phyloP scores from a whole-genome alignment of 73 alveolate species.

The Tetrahymena elliotti region DNA sequence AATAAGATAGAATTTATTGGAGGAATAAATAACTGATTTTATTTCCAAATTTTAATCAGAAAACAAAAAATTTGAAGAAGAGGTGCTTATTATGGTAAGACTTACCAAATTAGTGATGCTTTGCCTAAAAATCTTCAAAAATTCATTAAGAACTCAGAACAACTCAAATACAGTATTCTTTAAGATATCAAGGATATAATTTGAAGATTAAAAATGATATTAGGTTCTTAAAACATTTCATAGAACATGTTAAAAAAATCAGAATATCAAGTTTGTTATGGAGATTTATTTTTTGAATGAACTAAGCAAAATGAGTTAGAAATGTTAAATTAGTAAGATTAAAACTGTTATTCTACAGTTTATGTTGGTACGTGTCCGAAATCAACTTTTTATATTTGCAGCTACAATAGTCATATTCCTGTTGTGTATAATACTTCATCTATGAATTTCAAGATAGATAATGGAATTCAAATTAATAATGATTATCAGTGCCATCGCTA shows the following conservation, averaged over 20 bases:
- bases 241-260: background rate
- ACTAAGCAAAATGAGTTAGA: background rate
- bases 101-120: background rate
- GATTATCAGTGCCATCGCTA: background rate
- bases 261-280: background rate
- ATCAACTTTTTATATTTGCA: background rate
- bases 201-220: background rate
- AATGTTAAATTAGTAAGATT: background rate
- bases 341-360: background rate
- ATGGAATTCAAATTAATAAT: background rate
- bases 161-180: background rate
- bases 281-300: background rate
- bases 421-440: background rate
- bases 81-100: background rate
- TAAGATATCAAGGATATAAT: background rate
- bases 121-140: background rate
- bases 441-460: background rate
- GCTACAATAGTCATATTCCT: background rate
- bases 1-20: background rate
- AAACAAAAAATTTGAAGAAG: background rate
- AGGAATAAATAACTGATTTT: background rate
- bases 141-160: background rate
- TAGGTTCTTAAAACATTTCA: background rate
- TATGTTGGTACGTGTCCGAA: background rate
- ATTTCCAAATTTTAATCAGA: background rate